Base-by-base conservation (phyloP, 2,329 filamentous ascomycete species). In the Fusarium tanahbumbuense region DNA sequence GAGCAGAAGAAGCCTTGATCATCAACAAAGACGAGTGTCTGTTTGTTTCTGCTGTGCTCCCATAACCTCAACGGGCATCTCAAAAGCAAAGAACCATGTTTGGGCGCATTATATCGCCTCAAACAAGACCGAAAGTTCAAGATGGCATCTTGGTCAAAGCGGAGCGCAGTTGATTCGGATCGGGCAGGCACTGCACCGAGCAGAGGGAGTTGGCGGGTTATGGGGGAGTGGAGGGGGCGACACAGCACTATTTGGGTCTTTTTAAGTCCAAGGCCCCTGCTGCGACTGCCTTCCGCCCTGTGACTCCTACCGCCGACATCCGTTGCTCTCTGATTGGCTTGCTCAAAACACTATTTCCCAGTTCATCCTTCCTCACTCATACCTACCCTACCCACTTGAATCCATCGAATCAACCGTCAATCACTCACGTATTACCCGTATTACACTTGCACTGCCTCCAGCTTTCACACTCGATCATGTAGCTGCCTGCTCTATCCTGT, bases 191-290 rank as follows among this genome's bases (percentile, higher is more conserved):
- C 62, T 50, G 61, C 58, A 34, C 54, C 55, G 64, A 64, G 52
- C 59, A 57, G 63, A 67, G 68, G 68, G 73, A 76, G 74, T 73
- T 65, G 70, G 68, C 73, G 69, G 71, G 66, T 72, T 76, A 58
- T 50, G 66, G 77, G 44, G 77, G 78, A 82, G 83, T 60, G 77
- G 59, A 57, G 44, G 59, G 84, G 83, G 84, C 82, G 81, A 79
- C 77, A 75, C 77, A 80, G 80, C 79, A 81, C 82, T 86, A 85
- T 87, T 86, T 87, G 85, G 84, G 80, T 82, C 81, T 83, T 85
- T 85, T 87, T 86, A 86, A 85, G 81, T 74, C 77, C 78, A 74
- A 77, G 53, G 63, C 68, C 72, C 73, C 73, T 76, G 74, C 60
- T 56, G 60, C 56, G 63, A 70, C 50, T 55, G 56, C 62, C 59